A percentile compares a stretch with the other conserved stretches of the same genome.
These are phyloP conservation scores for Fusarium albosuccineum DNA, from an alignment of 2,329 filamentous ascomycete species.

Conservation along the genomic window DNA sequence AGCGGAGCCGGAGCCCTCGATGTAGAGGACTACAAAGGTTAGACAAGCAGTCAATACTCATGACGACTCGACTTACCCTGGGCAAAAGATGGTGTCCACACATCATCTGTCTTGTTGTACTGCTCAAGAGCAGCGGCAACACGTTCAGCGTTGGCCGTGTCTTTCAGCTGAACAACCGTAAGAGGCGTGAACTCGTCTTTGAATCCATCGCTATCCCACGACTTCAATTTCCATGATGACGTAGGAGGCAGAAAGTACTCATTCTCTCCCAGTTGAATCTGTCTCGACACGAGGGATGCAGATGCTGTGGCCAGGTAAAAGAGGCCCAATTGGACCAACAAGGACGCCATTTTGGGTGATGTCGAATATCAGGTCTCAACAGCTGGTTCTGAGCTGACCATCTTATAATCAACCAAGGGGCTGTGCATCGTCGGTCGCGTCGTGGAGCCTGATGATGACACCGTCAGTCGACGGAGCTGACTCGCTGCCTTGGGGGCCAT, in stretches of 20 bases:
- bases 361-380: too few species aligned
- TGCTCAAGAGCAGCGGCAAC: not conserved
- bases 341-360: constrained; percentile 10
- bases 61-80: not conserved
- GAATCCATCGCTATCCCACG: not conserved
- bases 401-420: not conserved
- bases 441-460: too few species aligned
- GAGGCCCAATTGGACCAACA: not conserved
- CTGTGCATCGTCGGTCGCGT: too few species aligned
- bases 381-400: not conserved
- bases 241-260: constrained; percentile 30
- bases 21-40: not conserved
- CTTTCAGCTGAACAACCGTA: constrained; percentile 8
- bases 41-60: not conserved
- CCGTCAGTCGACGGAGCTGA: too few species aligned
- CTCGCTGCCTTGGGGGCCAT: too few species aligned
- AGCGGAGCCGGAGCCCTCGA: not conserved
- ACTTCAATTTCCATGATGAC: constrained; percentile 14
- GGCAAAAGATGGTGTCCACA: constrained; percentile 15
- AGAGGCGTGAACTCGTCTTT: constrained; percentile 15
- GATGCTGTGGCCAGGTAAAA: not conserved
- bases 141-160: not conserved
- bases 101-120: constrained; percentile 21
- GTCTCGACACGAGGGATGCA: constrained; percentile 23
- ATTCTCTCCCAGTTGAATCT: constrained; percentile 18